Conservation (phyloP, 306 rosid species). For the Trifolium repens region DNA sequence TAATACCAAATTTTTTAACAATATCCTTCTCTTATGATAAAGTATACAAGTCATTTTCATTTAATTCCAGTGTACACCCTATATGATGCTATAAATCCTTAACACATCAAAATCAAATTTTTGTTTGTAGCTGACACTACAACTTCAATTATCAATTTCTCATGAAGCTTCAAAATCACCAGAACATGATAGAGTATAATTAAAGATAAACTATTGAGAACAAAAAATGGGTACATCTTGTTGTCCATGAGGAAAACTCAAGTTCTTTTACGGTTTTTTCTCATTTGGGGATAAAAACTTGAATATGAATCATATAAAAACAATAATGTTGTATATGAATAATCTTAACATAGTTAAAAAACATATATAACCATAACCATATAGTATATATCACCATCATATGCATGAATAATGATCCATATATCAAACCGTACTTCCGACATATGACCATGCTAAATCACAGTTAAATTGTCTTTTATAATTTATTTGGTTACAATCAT, state of each 20-base stretch:
- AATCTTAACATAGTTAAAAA: conserved; percentile 28
- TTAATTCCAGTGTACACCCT: not conserved
- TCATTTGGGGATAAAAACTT: conserved; percentile 30
- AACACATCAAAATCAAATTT: conserved; percentile 35
- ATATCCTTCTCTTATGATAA: conserved; percentile 10
- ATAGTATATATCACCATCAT: not conserved
- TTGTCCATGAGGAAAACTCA: conserved; percentile 25
- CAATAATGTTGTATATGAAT: conserved; percentile 28
- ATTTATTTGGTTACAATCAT: conserved; percentile 56
- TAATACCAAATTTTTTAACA: not conserved
- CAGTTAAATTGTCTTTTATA: conserved; percentile 60
- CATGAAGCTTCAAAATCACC: conserved; percentile 34
- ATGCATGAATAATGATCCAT: conserved; percentile 37
- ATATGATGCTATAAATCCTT: not conserved
- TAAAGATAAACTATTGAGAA: conserved; percentile 22
- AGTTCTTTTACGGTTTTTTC: not conserved
- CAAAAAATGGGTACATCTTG: conserved; percentile 37
- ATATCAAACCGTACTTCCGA: conserved; percentile 46
- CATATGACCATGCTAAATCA: conserved; percentile 51
- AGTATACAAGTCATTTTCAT: conserved; percentile 14
- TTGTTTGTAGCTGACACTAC: conserved; percentile 27
- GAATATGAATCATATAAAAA: conserved; percentile 38
- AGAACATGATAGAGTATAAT: conserved; percentile 32
- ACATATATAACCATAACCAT: not conserved
- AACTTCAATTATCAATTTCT: conserved; percentile 21